These are phyloP conservation scores for Leccinum barrowsii DNA, from an alignment of 768 basidiomycete genomes.

Conservation along the genomic window DNA sequence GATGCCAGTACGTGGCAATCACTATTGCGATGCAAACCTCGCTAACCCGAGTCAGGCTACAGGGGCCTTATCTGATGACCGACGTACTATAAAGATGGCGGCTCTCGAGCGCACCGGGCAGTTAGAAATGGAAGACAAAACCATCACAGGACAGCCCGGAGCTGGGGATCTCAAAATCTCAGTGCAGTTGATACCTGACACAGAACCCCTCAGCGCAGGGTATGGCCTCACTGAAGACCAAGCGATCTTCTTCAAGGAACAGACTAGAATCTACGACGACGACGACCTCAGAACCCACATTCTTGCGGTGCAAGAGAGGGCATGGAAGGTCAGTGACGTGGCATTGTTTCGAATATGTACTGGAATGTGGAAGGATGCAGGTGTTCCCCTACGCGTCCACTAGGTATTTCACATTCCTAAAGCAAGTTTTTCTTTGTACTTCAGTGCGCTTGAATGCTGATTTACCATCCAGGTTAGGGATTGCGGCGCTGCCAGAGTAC, in stretches of 20 bases:
- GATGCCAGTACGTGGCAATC: background rate
- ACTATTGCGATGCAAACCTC: background rate
- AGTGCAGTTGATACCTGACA: background rate
- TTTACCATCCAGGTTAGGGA: constrained; percentile 6
- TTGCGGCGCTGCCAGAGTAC: constrained; percentile 17
- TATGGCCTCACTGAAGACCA: constrained; percentile 15
- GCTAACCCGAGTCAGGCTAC: background rate
- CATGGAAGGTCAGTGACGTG: constrained; percentile 24
- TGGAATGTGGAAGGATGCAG: constrained; percentile 5
- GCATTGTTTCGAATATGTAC: background rate
- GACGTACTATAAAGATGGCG: background rate
- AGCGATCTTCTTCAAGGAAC: constrained; percentile 25
- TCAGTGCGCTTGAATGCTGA: background rate
- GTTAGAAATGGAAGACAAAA: background rate
- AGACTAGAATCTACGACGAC: constrained; percentile 29
- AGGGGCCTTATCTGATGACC: background rate
- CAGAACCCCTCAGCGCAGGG: background rate
- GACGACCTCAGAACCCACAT: constrained; percentile 29
- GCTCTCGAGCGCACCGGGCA: no score
- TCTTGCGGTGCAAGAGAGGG: constrained; percentile 27
- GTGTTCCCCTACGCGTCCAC: constrained; percentile 30
- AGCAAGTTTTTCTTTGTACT: constrained; percentile 3
- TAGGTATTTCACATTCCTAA: constrained; percentile 21
- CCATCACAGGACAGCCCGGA: background rate
- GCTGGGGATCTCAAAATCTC: constrained; percentile 10